Conservation (phyloP, 495 filamentous ascomycete species). For the Pyronema domesticum region DNA sequence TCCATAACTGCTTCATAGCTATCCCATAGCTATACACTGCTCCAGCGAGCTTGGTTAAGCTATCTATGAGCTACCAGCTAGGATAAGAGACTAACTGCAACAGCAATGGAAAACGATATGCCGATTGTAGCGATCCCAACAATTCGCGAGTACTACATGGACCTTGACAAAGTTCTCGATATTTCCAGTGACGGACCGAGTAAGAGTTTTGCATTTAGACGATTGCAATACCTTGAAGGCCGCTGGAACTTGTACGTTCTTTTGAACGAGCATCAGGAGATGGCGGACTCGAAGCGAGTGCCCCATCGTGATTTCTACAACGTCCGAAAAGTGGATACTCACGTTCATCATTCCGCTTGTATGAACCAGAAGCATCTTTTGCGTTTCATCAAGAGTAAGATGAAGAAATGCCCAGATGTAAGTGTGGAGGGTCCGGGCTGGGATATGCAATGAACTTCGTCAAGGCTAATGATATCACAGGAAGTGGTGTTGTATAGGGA, state of each 20-base stretch:
- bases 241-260: slow-evolving; percentile 89
- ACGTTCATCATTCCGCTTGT: slow-evolving; percentile 96
- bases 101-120: slow-evolving; percentile 38
- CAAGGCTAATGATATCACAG: slow-evolving; percentile 9
- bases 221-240: slow-evolving; percentile 85
- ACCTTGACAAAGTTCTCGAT: slow-evolving; percentile 68
- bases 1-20: neutral
- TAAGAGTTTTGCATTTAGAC: slow-evolving; percentile 90
- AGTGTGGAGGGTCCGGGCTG: neutral
- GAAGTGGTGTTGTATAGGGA: slow-evolving; percentile 88
- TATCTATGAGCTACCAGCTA: no score
- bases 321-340: slow-evolving; percentile 93
- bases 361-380: slow-evolving; percentile 99
- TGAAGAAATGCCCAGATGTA: slow-evolving; percentile 80
- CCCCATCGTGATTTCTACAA: slow-evolving; percentile 98
- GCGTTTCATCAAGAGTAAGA: slow-evolving; percentile 97
- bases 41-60: no score
- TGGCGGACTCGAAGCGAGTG: slow-evolving; percentile 90
- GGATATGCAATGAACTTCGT: neutral
- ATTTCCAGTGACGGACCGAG: slow-evolving; percentile 85
- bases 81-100: neutral
- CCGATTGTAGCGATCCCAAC: slow-evolving; percentile 71
- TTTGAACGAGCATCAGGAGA: slow-evolving; percentile 91
- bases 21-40: no score
- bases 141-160: slow-evolving; percentile 83